Evolutionary conservation across 176 grass and related monocot genomes (phyloP).

Genomic region (Avena eriantha): DNA sequence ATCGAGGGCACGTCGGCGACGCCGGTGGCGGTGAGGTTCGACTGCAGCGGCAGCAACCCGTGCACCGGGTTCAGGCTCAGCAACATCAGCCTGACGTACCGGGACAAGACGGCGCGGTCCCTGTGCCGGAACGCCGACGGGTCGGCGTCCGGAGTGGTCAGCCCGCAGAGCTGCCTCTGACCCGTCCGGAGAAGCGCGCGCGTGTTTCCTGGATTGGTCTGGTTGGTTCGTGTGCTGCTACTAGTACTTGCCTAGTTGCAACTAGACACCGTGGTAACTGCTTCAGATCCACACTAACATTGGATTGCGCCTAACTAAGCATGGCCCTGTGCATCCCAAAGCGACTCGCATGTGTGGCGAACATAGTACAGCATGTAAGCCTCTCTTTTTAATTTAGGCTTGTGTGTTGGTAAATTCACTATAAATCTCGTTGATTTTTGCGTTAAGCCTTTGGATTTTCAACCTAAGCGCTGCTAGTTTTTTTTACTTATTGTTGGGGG

Average conservation of each 20-base stretch:
- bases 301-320: too few species aligned
- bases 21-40: slow-evolving; percentile 58
- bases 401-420: too few species aligned
- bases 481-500: too few species aligned
- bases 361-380: too few species aligned
- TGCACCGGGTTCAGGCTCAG: slow-evolving; percentile 56
- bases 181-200: background rate
- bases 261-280: background rate
- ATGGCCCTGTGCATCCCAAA: too few species aligned
- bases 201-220: background rate
- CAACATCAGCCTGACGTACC: slow-evolving; percentile 56
- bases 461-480: too few species aligned
- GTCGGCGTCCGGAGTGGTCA: slow-evolving; percentile 37
- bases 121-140: slow-evolving; percentile 60
- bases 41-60: slow-evolving; percentile 62
- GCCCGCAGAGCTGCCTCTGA: slow-evolving; percentile 60
- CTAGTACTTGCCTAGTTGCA: background rate
- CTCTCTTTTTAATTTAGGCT: too few species aligned
- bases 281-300: background rate
- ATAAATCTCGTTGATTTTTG: too few species aligned
- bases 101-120: slow-evolving; percentile 35
- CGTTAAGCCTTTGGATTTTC: too few species aligned
- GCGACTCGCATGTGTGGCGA: too few species aligned
- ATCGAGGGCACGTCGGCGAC: slow-evolving; percentile 59
- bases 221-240: background rate